These are phyloP conservation scores for Penicillium paneum DNA, from an alignment of 2,329 filamentous ascomycete species.

Conservation along the genomic window DNA sequence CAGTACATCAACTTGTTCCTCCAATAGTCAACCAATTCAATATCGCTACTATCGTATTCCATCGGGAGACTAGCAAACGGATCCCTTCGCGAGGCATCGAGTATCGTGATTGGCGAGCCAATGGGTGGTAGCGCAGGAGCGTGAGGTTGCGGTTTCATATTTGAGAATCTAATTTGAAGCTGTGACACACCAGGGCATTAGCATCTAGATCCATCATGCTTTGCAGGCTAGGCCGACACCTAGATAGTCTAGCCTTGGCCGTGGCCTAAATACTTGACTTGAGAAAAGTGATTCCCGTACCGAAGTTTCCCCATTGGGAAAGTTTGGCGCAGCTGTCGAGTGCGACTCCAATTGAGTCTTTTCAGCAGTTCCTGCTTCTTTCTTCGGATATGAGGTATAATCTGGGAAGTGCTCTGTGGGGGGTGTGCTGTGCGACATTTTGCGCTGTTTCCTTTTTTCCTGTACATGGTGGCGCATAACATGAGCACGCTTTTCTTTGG, in stretches of 20 bases:
- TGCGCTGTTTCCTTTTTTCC: slow-evolving; percentile 37
- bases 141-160: slow-evolving; percentile 11
- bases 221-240: neutral
- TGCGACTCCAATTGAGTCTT: slow-evolving; percentile 2
- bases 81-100: slow-evolving; percentile 32
- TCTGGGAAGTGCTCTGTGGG: slow-evolving; percentile 7
- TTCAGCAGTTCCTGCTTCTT: slow-evolving; percentile 8
- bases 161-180: slow-evolving; percentile 16
- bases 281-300: slow-evolving; percentile 15
- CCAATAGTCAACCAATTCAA: slow-evolving; percentile 38
- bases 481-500: slow-evolving; percentile 43
- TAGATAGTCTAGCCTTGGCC: neutral
- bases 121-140: slow-evolving; percentile 4
- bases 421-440: slow-evolving; percentile 20
- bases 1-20: slow-evolving; percentile 38
- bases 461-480: slow-evolving; percentile 47
- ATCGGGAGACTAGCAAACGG: slow-evolving; percentile 34
- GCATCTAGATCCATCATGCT: neutral
- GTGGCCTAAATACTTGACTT: neutral
- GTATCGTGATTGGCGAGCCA: slow-evolving; percentile 26
- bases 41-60: slow-evolving; percentile 24
- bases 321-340: neutral
- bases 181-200: slow-evolving; percentile 7
- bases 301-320: slow-evolving; percentile 14
- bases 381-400: slow-evolving; percentile 2